These are phyloP conservation scores for Cutaneotrichosporon sp. DNA, from an alignment of 1,284 basidiomycete species.

Conservation along the genomic window DNA sequence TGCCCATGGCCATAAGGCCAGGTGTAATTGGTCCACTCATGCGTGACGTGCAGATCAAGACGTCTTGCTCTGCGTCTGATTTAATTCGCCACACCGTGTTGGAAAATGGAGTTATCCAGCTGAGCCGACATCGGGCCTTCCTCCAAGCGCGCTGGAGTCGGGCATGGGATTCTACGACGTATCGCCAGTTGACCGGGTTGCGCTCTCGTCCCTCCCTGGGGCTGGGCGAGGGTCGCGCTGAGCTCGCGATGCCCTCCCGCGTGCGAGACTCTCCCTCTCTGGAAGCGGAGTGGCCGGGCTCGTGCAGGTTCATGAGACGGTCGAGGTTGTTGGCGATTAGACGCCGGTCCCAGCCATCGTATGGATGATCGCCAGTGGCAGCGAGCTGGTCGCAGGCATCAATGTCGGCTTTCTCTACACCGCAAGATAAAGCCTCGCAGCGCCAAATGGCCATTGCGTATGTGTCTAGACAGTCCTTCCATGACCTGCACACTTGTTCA, in stretches of 20 bases:
- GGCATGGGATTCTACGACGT: slow-evolving; percentile 17
- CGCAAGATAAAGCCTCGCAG: slow-evolving; percentile 11
- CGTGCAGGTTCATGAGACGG: not conserved
- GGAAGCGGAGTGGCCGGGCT: not conserved
- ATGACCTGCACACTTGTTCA: slow-evolving; percentile 22
- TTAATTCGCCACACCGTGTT: slow-evolving; percentile 41
- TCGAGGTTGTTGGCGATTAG: slow-evolving; percentile 5
- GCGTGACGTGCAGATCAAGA: slow-evolving; percentile 28
- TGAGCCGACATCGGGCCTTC: slow-evolving; percentile 21
- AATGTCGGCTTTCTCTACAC: slow-evolving; percentile 21
- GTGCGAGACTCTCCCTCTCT: too few relatives aligned
- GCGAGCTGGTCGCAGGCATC: slow-evolving; percentile 7
- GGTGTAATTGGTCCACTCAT: not conserved
- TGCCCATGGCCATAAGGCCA: not conserved
- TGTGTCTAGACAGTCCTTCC: slow-evolving; percentile 18
- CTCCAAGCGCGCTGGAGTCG: slow-evolving; percentile 28
- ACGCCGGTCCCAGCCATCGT: slow-evolving; percentile 5
- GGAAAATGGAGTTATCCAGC: slow-evolving; percentile 26
- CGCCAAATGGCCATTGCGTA: slow-evolving; percentile 27
- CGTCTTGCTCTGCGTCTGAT: slow-evolving; percentile 27
- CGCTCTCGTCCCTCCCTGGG: not conserved
- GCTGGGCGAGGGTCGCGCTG: not conserved
- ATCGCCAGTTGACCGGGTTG: slow-evolving; percentile 17
- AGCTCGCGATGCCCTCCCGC: too few relatives aligned
- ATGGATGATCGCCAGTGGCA: slow-evolving; percentile 3